Evolutionary conservation across 495 filamentous ascomycete genomes (phyloP).

Genomic region (Hypoxylon cercidicola): DNA sequence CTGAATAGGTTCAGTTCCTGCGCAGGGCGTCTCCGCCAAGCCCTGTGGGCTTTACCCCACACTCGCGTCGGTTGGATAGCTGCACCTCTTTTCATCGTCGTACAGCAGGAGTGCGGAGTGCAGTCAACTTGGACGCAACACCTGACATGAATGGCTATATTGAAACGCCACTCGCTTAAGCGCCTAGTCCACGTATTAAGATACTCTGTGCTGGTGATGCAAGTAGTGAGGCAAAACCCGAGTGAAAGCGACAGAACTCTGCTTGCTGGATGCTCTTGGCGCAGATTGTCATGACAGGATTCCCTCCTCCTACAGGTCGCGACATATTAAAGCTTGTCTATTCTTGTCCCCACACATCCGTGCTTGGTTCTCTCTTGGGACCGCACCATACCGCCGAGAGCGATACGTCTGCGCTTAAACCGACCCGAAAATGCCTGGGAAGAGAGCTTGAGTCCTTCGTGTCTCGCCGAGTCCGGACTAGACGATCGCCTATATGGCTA

Average conservation of each 20-base stretch:
- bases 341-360: conserved; percentile 38
- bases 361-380: conserved; percentile 26
- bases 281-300: conserved; percentile 33
- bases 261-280: conserved; percentile 34
- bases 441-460: conserved; percentile 1
- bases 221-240: conserved; percentile 43
- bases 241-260: conserved; percentile 44
- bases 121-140: conserved; percentile 43
- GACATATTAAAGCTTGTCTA: conserved; percentile 42
- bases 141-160: conserved; percentile 47
- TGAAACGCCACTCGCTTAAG: conserved; percentile 50
- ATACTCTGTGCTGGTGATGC: conserved; percentile 38
- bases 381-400: conserved; percentile 21
- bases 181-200: conserved; percentile 39
- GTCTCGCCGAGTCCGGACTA: conserved; percentile 6
- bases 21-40: conserved; percentile 38
- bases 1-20: conserved; percentile 44
- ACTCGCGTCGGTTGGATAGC: conserved; percentile 39
- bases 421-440: conserved; percentile 1
- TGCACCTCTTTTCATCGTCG: conserved; percentile 43
- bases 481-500: conserved; percentile 17
- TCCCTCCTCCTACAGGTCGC: conserved; percentile 32
- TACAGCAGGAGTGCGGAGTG: conserved; percentile 50
- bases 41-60: conserved; percentile 44
- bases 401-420: conserved; percentile 24